Base-by-base conservation (phyloP, 2,329 filamentous ascomycete genomes). In the Cordyceps cateniannulata region DNA sequence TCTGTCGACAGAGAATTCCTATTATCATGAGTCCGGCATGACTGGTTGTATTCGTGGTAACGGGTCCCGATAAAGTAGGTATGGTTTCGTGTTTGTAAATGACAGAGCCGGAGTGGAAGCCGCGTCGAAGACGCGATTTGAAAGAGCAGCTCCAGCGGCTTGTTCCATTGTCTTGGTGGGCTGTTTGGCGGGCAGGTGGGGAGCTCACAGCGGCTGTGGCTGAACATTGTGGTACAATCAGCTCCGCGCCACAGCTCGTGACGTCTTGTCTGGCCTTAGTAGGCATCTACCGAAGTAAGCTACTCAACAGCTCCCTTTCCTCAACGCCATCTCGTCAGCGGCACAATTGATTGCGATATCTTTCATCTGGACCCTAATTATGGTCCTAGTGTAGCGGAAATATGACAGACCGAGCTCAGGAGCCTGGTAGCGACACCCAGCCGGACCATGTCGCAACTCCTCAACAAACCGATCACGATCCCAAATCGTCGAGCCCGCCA, bases 241-340 rank as follows among this genome's bases (percentile, higher is more conserved):
- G 51, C 58, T 52, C 50, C 55, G 45, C 51, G 58, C 61, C 60
- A 58, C 52, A 58, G 63, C 63, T 61, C 63, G 63, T 64, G 58
- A 64, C 63, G 63, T 72, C 71, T 70, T 70, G n/a, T n/a, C n/a
- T 6, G 18, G 27, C 18, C 9, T 1, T 1, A 16, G 22, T 5
- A 57, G 25, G 18, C 27, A 29, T 8, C 25, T 20, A 4, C 44
- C 45, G 50, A 47, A 38, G 38, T 50, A 40, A 48, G 48, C 48
- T 40, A 48, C 60, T 20, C 53, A 44, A 55, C 38, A 51, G 40
- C 29, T 22, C 45, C 29, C 53, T 27, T 52, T 20, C 18, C 48
- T 24, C 48, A 45, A 52, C 10, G 27, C 35, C 25, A 57, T 52
- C 40, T 22, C 40, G 7, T n/a, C 38, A 9, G 5, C 38, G 51